Evolutionary conservation across 164 flowering plant genomes (phyloP), one percentile per base, ranked within the genome.

Genomic region (Aristolochia californica): DNA sequence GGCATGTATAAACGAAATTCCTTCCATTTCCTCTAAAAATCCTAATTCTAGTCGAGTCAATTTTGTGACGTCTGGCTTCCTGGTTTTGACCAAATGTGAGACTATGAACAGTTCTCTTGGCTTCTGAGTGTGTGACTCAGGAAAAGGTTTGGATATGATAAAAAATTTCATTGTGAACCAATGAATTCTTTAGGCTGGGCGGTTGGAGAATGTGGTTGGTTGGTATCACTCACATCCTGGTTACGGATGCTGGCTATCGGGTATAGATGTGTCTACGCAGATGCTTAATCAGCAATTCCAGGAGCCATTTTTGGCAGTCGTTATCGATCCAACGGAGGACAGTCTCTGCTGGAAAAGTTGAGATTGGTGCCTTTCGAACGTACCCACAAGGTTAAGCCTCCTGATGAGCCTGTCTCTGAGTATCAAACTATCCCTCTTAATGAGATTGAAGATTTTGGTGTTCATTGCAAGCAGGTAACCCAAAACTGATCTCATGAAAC

Each of bases 141-240:
- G 30, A 28, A 28, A 28, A 2, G 30, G 40, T 4, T 3, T 34
- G 40, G 10, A 34, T 34, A 34, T 2, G 7, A 34, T 34, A 9
- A 34, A 34, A 9, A 34, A 5, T 8, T 47, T 16, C 5, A 47
- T 13, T 21, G 5, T 47, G 50, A 47, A 16, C 20, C 50, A 12
- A 8, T 43, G 48, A 45, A 20, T 45, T 51, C 17, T 62, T 44
- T 60, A 93, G 99, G 95, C 91, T 0, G 99, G 99, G 48, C 70
- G 96, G 51, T 69, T 90, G 78, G 97, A 88, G 77, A 90, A 90
- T 81, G 99, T 77, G 61, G 99, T 94, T 23, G 99, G 99, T 0
- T 94, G 99, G 99, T 94, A 94, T 62, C 99, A 90, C 64, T 94
- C 99, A 17, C 99, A 94, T 74, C 97, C 99, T 59, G 99, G 99